Conservation (phyloP, 805 yeast genomes). For the Candida germanica region DNA sequence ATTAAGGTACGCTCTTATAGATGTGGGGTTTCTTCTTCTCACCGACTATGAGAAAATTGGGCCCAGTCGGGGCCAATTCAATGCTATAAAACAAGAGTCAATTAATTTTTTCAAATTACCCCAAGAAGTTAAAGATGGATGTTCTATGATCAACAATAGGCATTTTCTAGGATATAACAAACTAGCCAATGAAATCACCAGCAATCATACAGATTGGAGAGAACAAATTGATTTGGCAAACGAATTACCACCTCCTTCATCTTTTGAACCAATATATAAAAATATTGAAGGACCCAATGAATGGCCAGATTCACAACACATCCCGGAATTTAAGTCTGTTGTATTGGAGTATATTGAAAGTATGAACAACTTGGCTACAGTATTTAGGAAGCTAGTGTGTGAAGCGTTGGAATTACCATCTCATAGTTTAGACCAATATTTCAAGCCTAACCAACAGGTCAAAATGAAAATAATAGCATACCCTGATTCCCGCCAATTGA, state of each 20-base stretch:
- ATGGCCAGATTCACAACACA: constrained; percentile 44
- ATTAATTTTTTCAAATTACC: constrained; percentile 46
- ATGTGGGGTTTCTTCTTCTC: constrained; percentile 54
- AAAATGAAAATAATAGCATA: constrained; percentile 56
- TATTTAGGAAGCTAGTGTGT: constrained; percentile 46
- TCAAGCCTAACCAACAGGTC: constrained; percentile 49
- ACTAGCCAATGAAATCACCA: constrained; percentile 58
- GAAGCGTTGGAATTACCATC: constrained; percentile 52
- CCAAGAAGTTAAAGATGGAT: constrained; percentile 38
- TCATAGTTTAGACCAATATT: constrained; percentile 45
- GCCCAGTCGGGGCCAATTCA: constrained; percentile 38
- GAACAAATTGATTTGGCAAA: constrained; percentile 64
- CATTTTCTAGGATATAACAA: constrained; percentile 59
- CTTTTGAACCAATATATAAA: constrained; percentile 40
- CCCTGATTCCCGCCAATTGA: constrained; percentile 41
- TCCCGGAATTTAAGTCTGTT: constrained; percentile 43
- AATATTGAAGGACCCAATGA: constrained; percentile 57
- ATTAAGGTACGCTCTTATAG: constrained; percentile 46
- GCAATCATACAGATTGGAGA: constrained; percentile 51
- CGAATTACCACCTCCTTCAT: constrained; percentile 41
- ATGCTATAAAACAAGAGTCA: constrained; percentile 36
- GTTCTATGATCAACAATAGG: constrained; percentile 54
- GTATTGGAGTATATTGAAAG: constrained; percentile 42
- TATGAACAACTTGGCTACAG: constrained; percentile 43
- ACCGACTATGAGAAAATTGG: constrained; percentile 37